Evolutionary conservation across 257 asterid genomes (phyloP).

Genomic region (Petrea volubilis): DNA sequence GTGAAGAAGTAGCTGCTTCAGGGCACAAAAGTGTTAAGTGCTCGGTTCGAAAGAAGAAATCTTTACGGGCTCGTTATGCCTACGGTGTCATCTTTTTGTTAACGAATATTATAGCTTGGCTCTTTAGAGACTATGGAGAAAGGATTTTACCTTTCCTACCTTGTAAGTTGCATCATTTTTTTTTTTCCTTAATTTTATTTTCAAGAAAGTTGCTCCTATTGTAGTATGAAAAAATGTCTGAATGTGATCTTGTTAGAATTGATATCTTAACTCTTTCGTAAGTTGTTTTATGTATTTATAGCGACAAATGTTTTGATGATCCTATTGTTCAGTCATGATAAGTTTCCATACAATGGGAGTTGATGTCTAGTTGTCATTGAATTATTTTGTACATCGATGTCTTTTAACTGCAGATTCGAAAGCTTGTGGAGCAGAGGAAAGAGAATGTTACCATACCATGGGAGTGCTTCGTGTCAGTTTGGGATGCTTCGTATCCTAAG

Average conservation of each 20-base stretch:
- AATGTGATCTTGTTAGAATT: not conserved
- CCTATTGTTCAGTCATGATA: not conserved
- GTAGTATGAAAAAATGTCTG: not conserved
- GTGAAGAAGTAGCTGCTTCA: conserved; percentile 20
- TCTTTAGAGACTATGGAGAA: conserved; percentile 81
- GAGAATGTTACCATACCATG: conserved; percentile 73
- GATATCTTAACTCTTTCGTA: not conserved
- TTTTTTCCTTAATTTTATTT: not conserved
- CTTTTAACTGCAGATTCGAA: conserved; percentile 58
- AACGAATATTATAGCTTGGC: conserved; percentile 80
- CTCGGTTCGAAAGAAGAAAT: conserved; percentile 48
- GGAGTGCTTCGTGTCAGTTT: conserved; percentile 97
- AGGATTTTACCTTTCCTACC: conserved; percentile 57
- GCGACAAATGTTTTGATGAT: not conserved
- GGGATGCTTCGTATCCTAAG: conserved; percentile 90
- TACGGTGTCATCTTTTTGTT: conserved; percentile 70
- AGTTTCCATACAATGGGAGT: too few relatives aligned
- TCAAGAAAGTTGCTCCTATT: not conserved
- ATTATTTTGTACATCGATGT: not conserved
- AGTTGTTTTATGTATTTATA: not conserved
- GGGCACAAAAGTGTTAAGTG: conserved; percentile 37
- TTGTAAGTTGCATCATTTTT: conserved; percentile 47
- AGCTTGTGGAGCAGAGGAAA: conserved; percentile 64
- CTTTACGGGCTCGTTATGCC: conserved; percentile 70
- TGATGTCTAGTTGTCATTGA: too few relatives aligned